Percentiles rank a stretch among this genome's conserved stretches.
phyloP scores from a whole-genome alignment of 352 stramenopile genomes.

The Halophytophthora batemanensis region DNA sequence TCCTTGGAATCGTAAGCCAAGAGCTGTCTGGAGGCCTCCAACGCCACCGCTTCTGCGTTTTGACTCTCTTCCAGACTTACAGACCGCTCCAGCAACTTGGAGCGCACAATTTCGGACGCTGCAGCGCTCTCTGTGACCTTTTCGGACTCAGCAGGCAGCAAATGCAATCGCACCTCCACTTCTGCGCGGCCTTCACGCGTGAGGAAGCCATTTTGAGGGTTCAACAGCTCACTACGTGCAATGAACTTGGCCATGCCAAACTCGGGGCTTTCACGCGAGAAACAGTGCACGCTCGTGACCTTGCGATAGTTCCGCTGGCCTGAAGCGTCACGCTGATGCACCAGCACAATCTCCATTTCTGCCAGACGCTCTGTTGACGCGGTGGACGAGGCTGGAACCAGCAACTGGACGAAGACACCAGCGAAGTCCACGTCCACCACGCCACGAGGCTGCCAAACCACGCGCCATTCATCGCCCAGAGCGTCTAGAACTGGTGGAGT shows the following conservation, averaged over 20 bases:
- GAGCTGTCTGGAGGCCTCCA: conserved; percentile 30
- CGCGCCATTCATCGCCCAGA: conserved; percentile 42
- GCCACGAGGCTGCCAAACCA: conserved; percentile 65
- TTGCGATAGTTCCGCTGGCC: conserved; percentile 22
- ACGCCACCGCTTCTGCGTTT: conserved; percentile 1
- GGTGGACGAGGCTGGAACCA: conserved; percentile 9
- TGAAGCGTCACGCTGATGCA: conserved; percentile 27
- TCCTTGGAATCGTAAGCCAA: conserved; percentile 69
- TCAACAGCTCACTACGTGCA: conserved; percentile 39
- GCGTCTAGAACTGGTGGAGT: conserved; percentile 37
- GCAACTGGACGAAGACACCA: conserved; percentile 62
- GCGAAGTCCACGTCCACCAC: conserved; percentile 40
- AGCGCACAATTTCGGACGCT: neutral
- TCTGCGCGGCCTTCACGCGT: conserved; percentile 41
- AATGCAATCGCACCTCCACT: conserved; percentile 46
- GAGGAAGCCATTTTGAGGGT: conserved; percentile 44
- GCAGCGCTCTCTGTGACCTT: conserved; percentile 8
- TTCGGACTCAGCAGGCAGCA: conserved; percentile 19
- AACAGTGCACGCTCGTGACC: conserved; percentile 44
- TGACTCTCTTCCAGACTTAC: conserved; percentile 3
- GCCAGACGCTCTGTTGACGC: conserved; percentile 7
- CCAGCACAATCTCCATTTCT: conserved; percentile 44
- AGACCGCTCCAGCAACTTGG: conserved; percentile 2
- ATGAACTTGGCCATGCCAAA: conserved; percentile 61
- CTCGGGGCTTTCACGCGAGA: conserved; percentile 44